These are phyloP conservation scores for Neonectria sp. DNA, from an alignment of 2,329 filamentous ascomycete species.

Conservation along the genomic window DNA sequence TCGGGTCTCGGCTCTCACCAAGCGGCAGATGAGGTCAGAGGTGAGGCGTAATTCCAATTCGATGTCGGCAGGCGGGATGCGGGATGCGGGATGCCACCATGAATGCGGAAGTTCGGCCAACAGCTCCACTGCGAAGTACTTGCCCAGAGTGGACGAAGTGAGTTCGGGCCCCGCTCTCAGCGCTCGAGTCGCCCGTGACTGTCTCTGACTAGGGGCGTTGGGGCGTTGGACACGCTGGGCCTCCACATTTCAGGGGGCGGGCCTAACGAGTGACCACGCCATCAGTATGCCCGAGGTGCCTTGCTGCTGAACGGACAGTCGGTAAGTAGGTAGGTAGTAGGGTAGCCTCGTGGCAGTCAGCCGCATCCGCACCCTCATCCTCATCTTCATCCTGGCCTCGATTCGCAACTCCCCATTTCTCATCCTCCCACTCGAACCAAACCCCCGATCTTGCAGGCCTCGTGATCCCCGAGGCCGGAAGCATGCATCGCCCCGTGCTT, in stretches of 20 bases:
- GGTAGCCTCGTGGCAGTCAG: constrained; percentile 12
- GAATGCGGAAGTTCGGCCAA: constrained; percentile 14
- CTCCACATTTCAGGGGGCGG: constrained; percentile 14
- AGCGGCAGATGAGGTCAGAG: constrained; percentile 18
- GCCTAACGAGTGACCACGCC: constrained; percentile 21
- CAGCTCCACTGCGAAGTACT: not conserved
- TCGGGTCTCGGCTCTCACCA: constrained; percentile 2
- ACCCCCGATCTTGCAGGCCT: constrained; percentile 9
- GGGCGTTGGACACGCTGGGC: not conserved
- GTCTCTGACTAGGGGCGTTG: constrained; percentile 1
- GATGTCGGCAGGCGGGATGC: constrained; percentile 8
- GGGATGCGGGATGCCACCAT: constrained; percentile 6
- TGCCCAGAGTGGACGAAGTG: not conserved
- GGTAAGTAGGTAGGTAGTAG: too few relatives aligned
- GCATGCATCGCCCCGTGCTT: constrained; percentile 35
- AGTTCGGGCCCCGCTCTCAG: constrained; percentile 36
- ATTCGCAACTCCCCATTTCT: constrained; percentile 8
- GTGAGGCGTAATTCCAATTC: constrained; percentile 18
- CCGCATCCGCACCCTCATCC: constrained; percentile 10
- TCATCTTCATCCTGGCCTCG: constrained; percentile 8
- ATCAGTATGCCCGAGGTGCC: constrained; percentile 11
- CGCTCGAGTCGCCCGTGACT: constrained; percentile 23
- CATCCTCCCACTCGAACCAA: not conserved
- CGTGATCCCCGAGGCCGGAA: constrained; percentile 24
- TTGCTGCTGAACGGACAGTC: too few relatives aligned